Evolutionary conservation across 176 grass and related monocot species (phyloP).

Genomic region (Puya raimondii): DNA sequence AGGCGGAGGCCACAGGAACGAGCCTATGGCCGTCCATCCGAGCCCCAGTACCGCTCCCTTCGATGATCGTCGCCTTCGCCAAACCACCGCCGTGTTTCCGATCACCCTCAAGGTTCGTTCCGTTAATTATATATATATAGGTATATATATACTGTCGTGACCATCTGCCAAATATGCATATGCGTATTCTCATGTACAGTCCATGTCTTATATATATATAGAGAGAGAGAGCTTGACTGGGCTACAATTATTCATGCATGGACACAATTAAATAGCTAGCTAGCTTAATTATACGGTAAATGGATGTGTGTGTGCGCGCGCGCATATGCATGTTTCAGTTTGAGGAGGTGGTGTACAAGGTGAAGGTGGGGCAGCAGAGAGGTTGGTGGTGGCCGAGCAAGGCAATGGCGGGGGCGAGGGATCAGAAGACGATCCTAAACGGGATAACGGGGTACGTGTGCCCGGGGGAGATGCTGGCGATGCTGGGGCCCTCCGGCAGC

Average conservation of each 20-base stretch:
- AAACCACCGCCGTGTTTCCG: conserved; percentile 38
- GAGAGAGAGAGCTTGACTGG: too few species aligned
- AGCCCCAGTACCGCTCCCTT: conserved; percentile 32
- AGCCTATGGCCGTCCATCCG: neutral
- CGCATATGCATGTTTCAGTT: conserved; percentile 34
- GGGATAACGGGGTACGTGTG: conserved; percentile 79
- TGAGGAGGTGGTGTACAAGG: conserved; percentile 81
- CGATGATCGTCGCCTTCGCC: conserved; percentile 18
- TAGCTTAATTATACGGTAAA: too few species aligned
- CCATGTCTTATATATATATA: too few species aligned
- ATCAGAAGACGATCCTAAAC: conserved; percentile 86
- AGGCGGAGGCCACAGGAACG: conserved; percentile 5
- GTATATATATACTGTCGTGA: conserved; percentile 4
- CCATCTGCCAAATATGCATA: neutral
- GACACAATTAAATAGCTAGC: too few species aligned
- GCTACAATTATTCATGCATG: too few species aligned
- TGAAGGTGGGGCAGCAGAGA: conserved; percentile 34
- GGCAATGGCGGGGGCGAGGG: conserved; percentile 4
- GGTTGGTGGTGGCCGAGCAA: conserved; percentile 18
- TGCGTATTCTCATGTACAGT: too few species aligned
- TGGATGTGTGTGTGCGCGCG: too few species aligned
- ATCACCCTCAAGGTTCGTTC: conserved; percentile 65
- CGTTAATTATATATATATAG: neutral
- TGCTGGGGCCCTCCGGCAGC: conserved; percentile 93
- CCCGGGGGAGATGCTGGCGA: conserved; percentile 92